Conservation (phyloP, 495 filamentous ascomycete genomes). For the Cetradonia linearis region DNA sequence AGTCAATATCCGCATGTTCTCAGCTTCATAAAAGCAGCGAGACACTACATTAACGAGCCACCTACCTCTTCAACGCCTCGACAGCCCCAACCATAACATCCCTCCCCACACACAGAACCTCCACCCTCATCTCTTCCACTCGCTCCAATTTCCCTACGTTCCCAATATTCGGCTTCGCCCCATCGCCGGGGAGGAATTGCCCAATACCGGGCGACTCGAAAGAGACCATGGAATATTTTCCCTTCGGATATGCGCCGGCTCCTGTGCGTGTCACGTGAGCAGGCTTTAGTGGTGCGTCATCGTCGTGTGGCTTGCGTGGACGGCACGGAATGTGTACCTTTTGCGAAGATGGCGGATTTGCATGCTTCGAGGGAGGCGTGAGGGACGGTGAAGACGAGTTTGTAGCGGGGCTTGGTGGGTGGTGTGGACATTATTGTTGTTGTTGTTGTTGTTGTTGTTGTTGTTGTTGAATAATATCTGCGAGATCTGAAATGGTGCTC, state of each 20-base stretch:
- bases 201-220: slow-evolving; percentile 35
- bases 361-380: slow-evolving; percentile 32
- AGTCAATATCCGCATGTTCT: neutral
- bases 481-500: neutral
- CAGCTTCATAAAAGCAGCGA: neutral
- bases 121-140: slow-evolving; percentile 43
- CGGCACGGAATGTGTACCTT: slow-evolving; percentile 10
- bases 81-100: slow-evolving; percentile 39
- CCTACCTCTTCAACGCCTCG: slow-evolving; percentile 29
- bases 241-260: slow-evolving; percentile 36
- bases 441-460: no score
- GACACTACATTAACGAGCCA: neutral
- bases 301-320: neutral
- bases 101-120: slow-evolving; percentile 43
- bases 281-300: neutral
- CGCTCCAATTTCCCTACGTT: slow-evolving; percentile 34
- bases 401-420: slow-evolving; percentile 32
- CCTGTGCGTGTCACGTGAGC: slow-evolving; percentile 21
- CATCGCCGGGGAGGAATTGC: slow-evolving; percentile 35
- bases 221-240: slow-evolving; percentile 35
- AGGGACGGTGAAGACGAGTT: slow-evolving; percentile 42
- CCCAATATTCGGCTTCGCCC: slow-evolving; percentile 36
- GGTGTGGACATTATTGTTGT: slow-evolving; percentile 14
- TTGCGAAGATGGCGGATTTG: slow-evolving; percentile 40
- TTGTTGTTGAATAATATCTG: neutral